Conservation (phyloP, 2,329 filamentous ascomycete species). For the Periglandula ipomoeae region DNA sequence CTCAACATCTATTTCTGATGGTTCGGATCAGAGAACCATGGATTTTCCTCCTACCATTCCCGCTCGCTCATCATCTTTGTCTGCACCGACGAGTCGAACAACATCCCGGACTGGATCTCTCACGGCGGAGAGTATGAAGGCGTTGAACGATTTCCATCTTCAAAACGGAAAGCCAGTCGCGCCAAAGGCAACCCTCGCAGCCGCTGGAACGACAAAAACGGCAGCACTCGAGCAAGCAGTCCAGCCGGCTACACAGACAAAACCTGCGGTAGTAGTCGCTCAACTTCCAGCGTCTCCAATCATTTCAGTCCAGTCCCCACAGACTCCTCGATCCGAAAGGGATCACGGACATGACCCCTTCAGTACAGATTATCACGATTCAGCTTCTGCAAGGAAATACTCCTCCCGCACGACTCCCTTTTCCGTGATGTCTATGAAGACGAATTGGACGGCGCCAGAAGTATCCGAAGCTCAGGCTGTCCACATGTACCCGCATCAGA, state of each 20-base stretch:
- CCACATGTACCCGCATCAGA: slow-evolving; percentile 55
- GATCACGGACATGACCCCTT: slow-evolving; percentile 17
- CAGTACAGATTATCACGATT: slow-evolving; percentile 44
- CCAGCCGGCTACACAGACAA: neutral
- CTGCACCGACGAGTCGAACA: slow-evolving; percentile 52
- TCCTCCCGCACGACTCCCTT: slow-evolving; percentile 53
- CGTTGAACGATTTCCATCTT: slow-evolving; percentile 36
- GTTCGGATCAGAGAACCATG: slow-evolving; percentile 45
- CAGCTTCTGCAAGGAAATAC: slow-evolving; percentile 41
- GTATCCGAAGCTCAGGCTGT: slow-evolving; percentile 55
- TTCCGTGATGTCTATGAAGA: slow-evolving; percentile 52
- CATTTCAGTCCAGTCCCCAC: neutral
- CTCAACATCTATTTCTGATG: slow-evolving; percentile 38
- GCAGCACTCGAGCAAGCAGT: neutral
- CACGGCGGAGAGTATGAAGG: slow-evolving; percentile 45
- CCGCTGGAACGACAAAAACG: neutral
- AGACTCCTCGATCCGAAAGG: slow-evolving; percentile 3
- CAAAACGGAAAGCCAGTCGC: neutral
- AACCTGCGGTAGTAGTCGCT: neutral
- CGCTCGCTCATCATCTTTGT: slow-evolving; percentile 49
- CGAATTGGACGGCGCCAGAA: slow-evolving; percentile 51
- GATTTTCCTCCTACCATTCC: slow-evolving; percentile 52
- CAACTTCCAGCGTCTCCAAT: neutral
- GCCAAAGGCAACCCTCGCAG: neutral
- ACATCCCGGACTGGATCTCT: slow-evolving; percentile 28